Evolutionary conservation across 2,329 filamentous ascomycete species (phyloP), one percentile per base, ranked within the genome.

Genomic region (Claviceps lovelessii): DNA sequence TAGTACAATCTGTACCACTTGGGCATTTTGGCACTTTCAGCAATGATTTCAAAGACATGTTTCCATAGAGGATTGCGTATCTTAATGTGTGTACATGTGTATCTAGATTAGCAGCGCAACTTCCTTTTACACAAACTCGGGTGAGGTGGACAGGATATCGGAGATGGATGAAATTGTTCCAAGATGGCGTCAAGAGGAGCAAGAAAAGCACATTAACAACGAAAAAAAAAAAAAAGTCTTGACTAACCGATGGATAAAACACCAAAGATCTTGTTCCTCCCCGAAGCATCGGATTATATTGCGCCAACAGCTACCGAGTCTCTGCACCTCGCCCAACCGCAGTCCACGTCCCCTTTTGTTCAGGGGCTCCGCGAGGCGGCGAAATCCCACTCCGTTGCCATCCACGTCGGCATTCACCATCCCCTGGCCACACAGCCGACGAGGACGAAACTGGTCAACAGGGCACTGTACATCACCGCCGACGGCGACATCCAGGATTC

Each of bases 221-320:
- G 6, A 33, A 23, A 23, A 11, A 13, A 39, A 39, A 4, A 13
- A 13, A 39, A 39, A 4, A 13, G 11, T 13, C 35, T 39, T 1
- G 44, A 45, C 44, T 45, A 28, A 45, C 6, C 13, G 45, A 46
- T 46, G 15, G 28, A 23, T 6, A 17, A 23, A 15, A 5, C 28
- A 17, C 29, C 15, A 44, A 44, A 87, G 80, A 81, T 86, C 19
- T 79, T 96, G 51, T 96, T 97, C 72, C 84, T 96, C 53, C 91
- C 91, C 13, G 91, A 96, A 76, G 91, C 91, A 29, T 82, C 81
- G 55, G 90, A 95, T 72, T 96, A 95, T 73, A 90, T 96, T 62
- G 85, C 82, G 23, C 74, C 78, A 1, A 83, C 81, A 0, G 75
- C 84, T 2, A 68, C 79, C 11, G 83, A 90, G 62, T 86, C 85